Conservation (phyloP, 805 yeast genomes). For the Wickerhamomyces strasburgensis region DNA sequence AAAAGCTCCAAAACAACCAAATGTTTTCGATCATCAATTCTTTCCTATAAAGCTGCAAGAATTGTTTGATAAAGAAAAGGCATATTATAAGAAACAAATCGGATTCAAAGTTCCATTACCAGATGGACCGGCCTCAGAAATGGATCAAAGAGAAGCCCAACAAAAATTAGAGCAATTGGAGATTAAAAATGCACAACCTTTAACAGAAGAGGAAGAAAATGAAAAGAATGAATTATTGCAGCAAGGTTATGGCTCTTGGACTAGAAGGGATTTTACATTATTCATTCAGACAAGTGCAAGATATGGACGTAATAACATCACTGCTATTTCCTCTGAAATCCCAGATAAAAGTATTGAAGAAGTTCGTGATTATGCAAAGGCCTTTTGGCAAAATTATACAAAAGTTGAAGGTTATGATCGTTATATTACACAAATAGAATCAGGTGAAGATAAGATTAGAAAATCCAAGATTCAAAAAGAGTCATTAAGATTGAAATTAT, state of each 20-base stretch:
- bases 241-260: slow-evolving; percentile 80
- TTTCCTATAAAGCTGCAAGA: slow-evolving; percentile 73
- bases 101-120: slow-evolving; percentile 60
- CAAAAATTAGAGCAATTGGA: slow-evolving; percentile 60
- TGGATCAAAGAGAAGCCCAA: slow-evolving; percentile 36
- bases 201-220: slow-evolving; percentile 76
- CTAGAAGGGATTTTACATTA: slow-evolving; percentile 80
- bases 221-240: slow-evolving; percentile 52
- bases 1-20: slow-evolving; percentile 78
- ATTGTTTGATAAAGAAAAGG: slow-evolving; percentile 75
- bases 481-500: slow-evolving; percentile 68
- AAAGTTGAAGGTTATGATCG: slow-evolving; percentile 89
- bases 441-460: slow-evolving; percentile 80
- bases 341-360: slow-evolving; percentile 74
- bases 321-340: slow-evolving; percentile 70
- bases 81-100: slow-evolving; percentile 64
- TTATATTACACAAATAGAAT: slow-evolving; percentile 72
- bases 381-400: slow-evolving; percentile 74
- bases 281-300: slow-evolving; percentile 71
- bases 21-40: slow-evolving; percentile 87
- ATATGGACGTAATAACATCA: slow-evolving; percentile 73
- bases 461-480: slow-evolving; percentile 69
- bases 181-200: slow-evolving; percentile 69
- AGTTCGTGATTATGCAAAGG: slow-evolving; percentile 67
- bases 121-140: slow-evolving; percentile 43